phyloP scores from a whole-genome alignment of 257 asterid species.

The Penstemon davidsonii region DNA sequence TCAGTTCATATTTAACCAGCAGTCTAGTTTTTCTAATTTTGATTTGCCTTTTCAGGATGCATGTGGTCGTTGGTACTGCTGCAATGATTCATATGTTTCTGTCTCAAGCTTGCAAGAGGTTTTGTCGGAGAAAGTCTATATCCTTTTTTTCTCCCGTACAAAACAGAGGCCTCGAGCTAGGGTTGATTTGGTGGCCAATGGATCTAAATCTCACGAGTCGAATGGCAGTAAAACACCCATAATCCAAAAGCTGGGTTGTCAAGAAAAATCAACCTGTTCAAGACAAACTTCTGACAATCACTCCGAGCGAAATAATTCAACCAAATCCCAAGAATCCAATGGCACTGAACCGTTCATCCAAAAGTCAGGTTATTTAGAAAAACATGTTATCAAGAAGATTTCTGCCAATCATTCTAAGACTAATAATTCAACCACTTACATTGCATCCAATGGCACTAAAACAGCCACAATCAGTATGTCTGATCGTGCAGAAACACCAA shows the following conservation, averaged over 20 bases:
- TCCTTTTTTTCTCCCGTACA: conserved; percentile 86
- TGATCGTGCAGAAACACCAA: conserved; percentile 28
- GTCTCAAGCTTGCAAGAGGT: conserved; percentile 77
- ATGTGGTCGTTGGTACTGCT: conserved; percentile 87
- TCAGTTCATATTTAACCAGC: conserved; percentile 12
- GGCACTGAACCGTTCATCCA: conserved; percentile 31
- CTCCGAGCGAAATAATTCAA: conserved; percentile 34
- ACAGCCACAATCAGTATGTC: conserved; percentile 21
- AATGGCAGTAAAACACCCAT: conserved; percentile 52
- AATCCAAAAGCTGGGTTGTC: conserved; percentile 35
- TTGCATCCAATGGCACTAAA: conserved; percentile 36
- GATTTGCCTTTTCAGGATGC: conserved; percentile 66
- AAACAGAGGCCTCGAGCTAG: conserved; percentile 72
- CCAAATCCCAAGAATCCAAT: conserved; percentile 25
- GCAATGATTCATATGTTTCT: conserved; percentile 85
- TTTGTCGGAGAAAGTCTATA: conserved; percentile 86
- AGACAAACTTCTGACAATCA: conserved; percentile 39
- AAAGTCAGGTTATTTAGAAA: conserved; percentile 36
- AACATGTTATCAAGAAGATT: conserved; percentile 32
- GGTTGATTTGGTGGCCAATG: conserved; percentile 53
- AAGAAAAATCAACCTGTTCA: conserved; percentile 36
- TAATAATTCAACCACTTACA: conserved; percentile 23
- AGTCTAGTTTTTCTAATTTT: conserved; percentile 24
- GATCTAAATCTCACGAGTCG: conserved; percentile 51
- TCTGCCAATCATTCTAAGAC: conserved; percentile 26